These are phyloP conservation scores for Ichthyophthirius multifiliis DNA, from an alignment of 169 alveolate species.

Conservation along the genomic window DNA sequence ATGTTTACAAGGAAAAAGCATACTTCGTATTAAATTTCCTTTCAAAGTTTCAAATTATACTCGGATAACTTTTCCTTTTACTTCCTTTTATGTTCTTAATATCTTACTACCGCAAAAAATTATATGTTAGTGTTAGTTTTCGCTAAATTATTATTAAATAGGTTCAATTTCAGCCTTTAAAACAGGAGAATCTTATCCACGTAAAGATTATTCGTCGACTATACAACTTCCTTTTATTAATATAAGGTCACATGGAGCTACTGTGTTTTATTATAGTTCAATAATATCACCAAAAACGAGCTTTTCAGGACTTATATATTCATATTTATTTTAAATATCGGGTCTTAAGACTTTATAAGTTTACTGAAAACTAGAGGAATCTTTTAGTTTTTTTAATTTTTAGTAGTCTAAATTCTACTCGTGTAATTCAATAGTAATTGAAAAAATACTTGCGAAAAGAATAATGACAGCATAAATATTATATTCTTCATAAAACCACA, in stretches of 20 bases:
- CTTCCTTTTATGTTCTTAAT: slow-evolving; percentile 57
- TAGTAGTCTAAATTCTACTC: too few relatives aligned
- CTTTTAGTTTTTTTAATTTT: not conserved
- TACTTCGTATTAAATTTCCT: slow-evolving; percentile 71
- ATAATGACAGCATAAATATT: slow-evolving; percentile 64
- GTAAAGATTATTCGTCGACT: slow-evolving; percentile 47
- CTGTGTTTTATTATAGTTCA: slow-evolving; percentile 33
- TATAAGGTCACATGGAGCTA: slow-evolving; percentile 62
- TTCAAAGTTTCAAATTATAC: slow-evolving; percentile 65
- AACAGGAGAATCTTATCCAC: slow-evolving; percentile 51
- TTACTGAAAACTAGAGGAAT: not conserved
- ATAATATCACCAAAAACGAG: slow-evolving; percentile 53
- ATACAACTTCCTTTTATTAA: slow-evolving; percentile 53
- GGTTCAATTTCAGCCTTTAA: slow-evolving; percentile 44
- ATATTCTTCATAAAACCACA: slow-evolving; percentile 77
- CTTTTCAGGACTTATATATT: not conserved
- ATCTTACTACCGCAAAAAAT: slow-evolving; percentile 78
- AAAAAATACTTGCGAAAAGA: slow-evolving; percentile 46
- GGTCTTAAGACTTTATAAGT: not conserved
- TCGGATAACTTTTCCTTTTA: slow-evolving; percentile 37
- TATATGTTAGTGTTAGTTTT: slow-evolving; percentile 50
- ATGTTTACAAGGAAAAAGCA: slow-evolving; percentile 55
- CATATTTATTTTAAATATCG: not conserved
- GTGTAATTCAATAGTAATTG: slow-evolving; percentile 42
- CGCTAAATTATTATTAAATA: slow-evolving; percentile 36